Evolutionary conservation across 2,329 filamentous ascomycete species (phyloP), one percentile per base, ranked within the genome.

Genomic region (Aureobasidium lini): DNA sequence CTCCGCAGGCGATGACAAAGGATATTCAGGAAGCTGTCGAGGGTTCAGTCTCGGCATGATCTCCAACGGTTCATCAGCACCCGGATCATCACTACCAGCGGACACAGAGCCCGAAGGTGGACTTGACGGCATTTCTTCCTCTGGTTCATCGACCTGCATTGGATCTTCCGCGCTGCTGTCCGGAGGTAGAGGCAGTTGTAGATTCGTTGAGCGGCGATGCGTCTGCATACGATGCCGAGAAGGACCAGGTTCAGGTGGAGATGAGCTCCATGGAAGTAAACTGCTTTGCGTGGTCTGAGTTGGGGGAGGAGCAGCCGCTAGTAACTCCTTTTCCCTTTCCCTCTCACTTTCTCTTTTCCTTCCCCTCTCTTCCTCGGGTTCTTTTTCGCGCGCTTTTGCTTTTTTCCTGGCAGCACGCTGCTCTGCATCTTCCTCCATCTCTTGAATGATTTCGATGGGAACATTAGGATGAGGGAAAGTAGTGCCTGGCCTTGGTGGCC

Each of bases 401-500:
- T 46, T 29, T 16, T 4, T 11, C 28, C 28, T 37, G 8, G 31
- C 44, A 8, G 31, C 57, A 18, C 57, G 57, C 18, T 18, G 37
- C 31, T 28, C 46, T 23, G 48, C 48, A n/a, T 16, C 31, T 18
- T 46, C 50, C 42, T 62, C 58, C 10, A 69, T 56, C 6, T 59
- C 57, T 6, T 59, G 61, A 9, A 76, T 66, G 8, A 72, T 65
- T 4, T 66, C 61, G 3, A 72, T 66, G 4, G 75, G 75, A 15
- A 77, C 66, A 60, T 76, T 76, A 6, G 70, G 70, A 16, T 62
- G 57, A 5, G 73, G 73, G 28, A 74, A 72, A 6, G 62, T 62
- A 2, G 63, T 58, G 15, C 75, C 74, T 4, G 71, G 67, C 15
- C 67, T 62, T 9, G 74, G 62, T 7, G 73, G 71, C 8, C 71